phyloP scores from a whole-genome alignment of 352 stramenopile species.

The Pythium monospermum region DNA sequence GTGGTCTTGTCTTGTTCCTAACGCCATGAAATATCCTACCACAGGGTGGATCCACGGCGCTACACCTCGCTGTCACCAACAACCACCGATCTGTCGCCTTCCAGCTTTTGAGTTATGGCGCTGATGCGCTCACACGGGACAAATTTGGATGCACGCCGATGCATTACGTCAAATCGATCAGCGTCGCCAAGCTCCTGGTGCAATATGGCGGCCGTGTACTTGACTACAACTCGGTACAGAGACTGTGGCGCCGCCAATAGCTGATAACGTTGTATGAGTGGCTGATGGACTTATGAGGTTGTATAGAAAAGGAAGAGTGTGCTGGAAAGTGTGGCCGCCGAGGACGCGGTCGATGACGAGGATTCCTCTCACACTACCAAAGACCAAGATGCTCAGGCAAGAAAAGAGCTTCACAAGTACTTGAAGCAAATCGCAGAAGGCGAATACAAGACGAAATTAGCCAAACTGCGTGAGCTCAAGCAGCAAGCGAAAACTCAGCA shows the following conservation, averaged over 20 bases:
- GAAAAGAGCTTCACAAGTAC: constrained; percentile 37
- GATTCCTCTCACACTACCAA: no score
- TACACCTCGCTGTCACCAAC: constrained; percentile 58
- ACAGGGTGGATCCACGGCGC: constrained; percentile 50
- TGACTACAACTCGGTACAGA: constrained; percentile 48
- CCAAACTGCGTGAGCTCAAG: constrained; percentile 34
- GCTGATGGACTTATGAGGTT: background rate
- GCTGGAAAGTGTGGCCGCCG: constrained; percentile 30
- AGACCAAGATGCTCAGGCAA: constrained; percentile 1
- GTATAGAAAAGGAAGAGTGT: constrained; percentile 53
- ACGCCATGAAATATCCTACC: background rate
- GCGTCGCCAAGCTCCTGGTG: constrained; percentile 54
- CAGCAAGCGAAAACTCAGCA: constrained; percentile 25
- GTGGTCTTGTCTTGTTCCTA: no score
- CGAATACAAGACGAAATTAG: constrained; percentile 56
- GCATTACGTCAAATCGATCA: constrained; percentile 66
- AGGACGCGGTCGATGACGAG: constrained; percentile 6
- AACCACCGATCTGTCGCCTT: constrained; percentile 60
- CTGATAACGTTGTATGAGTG: background rate
- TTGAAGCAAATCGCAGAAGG: constrained; percentile 34
- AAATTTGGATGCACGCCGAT: constrained; percentile 60
- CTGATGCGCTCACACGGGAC: constrained; percentile 46
- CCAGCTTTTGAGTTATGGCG: constrained; percentile 59
- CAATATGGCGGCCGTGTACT: constrained; percentile 55
- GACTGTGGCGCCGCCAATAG: background rate